Conservation (phyloP, 1,284 basidiomycete genomes). For the Gomphus sp. region DNA sequence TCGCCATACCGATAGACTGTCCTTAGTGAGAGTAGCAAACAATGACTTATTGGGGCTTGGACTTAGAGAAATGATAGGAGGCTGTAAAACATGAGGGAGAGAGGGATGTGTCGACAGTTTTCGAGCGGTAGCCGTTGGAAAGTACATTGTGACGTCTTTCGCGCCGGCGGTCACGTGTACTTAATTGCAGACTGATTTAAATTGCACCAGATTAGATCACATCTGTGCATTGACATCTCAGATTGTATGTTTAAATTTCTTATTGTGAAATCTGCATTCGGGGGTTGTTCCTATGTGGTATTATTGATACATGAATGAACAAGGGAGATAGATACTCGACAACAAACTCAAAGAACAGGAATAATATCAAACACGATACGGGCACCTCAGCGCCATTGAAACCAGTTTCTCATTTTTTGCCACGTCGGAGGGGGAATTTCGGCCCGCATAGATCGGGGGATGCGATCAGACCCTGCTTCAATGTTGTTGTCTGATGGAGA, state of each 20-base stretch:
- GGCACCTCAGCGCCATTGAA: slow-evolving; percentile 9
- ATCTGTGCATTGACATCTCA: too few relatives aligned
- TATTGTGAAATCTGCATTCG: neutral
- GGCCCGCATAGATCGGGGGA: neutral
- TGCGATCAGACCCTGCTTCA: neutral
- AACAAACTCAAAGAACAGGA: neutral
- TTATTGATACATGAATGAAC: slow-evolving; percentile 9
- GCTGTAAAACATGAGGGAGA: slow-evolving; percentile 50
- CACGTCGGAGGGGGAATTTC: neutral
- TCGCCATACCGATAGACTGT: slow-evolving; percentile 70
- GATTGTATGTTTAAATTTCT: too few relatives aligned
- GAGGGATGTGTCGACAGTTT: slow-evolving; percentile 59
- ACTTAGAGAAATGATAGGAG: slow-evolving; percentile 49
- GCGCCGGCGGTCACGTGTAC: neutral
- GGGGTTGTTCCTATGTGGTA: neutral
- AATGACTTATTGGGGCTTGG: slow-evolving; percentile 68
- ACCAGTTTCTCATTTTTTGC: slow-evolving; percentile 11
- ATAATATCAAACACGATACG: neutral
- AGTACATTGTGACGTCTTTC: slow-evolving; percentile 50
- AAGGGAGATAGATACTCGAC: neutral
- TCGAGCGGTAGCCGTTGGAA: slow-evolving; percentile 68
- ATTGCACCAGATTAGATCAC: too few relatives aligned
- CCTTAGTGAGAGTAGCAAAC: slow-evolving; percentile 66
- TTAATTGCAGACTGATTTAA: neutral
- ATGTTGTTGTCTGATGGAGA: neutral